phyloP scores from a whole-genome alignment of 805 yeast species.

The Ogataea pilisensis region DNA sequence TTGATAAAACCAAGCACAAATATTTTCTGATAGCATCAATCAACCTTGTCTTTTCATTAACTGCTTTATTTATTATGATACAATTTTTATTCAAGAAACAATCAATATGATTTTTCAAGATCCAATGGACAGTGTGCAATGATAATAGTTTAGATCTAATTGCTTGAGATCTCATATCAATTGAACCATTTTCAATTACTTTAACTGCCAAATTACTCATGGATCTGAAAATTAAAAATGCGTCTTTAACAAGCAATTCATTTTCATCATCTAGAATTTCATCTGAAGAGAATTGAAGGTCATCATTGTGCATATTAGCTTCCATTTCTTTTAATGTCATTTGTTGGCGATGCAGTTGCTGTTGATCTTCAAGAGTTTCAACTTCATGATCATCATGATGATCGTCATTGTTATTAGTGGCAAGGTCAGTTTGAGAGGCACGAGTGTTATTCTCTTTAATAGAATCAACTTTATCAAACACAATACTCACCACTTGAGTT shows the following conservation, averaged over 20 bases:
- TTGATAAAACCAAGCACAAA: conserved; percentile 72
- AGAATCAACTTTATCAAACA: conserved; percentile 63
- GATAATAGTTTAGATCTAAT: conserved; percentile 89
- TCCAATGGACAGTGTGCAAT: conserved; percentile 80
- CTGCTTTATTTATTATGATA: conserved; percentile 45
- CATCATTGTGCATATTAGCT: conserved; percentile 46
- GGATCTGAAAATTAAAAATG: conserved; percentile 87
- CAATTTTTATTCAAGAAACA: conserved; percentile 63
- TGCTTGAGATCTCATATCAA: conserved; percentile 87
- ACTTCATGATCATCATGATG: conserved; percentile 3
- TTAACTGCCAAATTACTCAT: conserved; percentile 92
- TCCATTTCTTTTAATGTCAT: conserved; percentile 61
- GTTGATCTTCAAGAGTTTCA: background rate
- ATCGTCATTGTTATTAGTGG: background rate
- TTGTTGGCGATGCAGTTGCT: conserved; percentile 9
- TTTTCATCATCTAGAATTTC: conserved; percentile 48
- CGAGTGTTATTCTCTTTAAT: background rate
- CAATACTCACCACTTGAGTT: conserved; percentile 82
- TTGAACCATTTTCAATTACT: conserved; percentile 66
- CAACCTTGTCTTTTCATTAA: conserved; percentile 55
- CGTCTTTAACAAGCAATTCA: conserved; percentile 79
- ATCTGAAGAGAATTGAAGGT: conserved; percentile 45
- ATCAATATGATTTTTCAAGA: conserved; percentile 79
- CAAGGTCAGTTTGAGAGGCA: background rate
- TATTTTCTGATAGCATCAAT: conserved; percentile 82